A percentile compares a stretch with the other conserved stretches of the same genome.
These are phyloP conservation scores for Trichomonas gallinae DNA, from an alignment of 208 protist genomes.

Conservation along the genomic window DNA sequence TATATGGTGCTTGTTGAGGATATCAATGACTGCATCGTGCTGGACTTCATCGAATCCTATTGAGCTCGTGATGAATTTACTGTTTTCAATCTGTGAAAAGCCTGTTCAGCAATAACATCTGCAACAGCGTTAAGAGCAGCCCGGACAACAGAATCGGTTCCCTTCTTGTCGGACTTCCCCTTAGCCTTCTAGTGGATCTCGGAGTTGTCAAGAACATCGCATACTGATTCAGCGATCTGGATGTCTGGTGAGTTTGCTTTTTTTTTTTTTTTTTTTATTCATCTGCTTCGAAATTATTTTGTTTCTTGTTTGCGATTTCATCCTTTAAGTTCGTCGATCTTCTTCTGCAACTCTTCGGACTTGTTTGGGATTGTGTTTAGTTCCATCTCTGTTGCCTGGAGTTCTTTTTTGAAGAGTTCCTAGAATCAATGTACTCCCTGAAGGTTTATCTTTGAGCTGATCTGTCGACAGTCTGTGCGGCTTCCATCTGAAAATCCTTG, in stretches of 20 bases:
- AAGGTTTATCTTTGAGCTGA: too few relatives aligned
- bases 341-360: too few relatives aligned
- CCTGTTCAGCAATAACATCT: background rate
- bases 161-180: background rate
- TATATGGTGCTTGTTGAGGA: background rate
- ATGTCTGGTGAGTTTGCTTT: background rate
- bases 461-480: too few relatives aligned
- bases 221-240: background rate
- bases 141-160: background rate
- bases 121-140: background rate
- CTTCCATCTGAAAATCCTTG: too few relatives aligned
- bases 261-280: too few relatives aligned
- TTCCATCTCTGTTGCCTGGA: too few relatives aligned
- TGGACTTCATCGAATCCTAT: background rate
- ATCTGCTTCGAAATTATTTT: too few relatives aligned
- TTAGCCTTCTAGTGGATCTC: background rate
- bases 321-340: too few relatives aligned
- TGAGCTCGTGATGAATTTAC: background rate
- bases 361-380: too few relatives aligned
- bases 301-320: too few relatives aligned
- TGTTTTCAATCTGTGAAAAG: background rate
- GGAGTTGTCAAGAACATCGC: background rate
- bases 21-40: background rate
- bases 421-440: too few relatives aligned
- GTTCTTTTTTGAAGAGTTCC: too few relatives aligned